A percentile compares a stretch with the other conserved stretches of the same genome.
These are phyloP conservation scores for Diaporthe ampelina DNA, from an alignment of 2,329 filamentous ascomycete genomes.

Conservation along the genomic window DNA sequence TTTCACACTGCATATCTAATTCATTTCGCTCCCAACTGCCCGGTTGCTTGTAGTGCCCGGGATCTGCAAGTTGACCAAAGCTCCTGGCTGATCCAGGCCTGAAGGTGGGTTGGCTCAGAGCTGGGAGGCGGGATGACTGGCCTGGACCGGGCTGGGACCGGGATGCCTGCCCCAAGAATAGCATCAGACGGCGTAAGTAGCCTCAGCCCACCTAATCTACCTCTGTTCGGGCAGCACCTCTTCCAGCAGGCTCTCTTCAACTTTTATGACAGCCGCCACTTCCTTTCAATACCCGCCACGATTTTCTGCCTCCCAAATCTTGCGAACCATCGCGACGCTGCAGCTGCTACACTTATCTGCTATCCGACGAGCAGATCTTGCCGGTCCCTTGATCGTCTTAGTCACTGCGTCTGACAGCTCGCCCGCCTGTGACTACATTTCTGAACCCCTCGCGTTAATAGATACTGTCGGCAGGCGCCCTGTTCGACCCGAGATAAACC, in stretches of 20 bases:
- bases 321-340: background rate
- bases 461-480: conserved; percentile 55
- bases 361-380: conserved; percentile 3
- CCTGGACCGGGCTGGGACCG: conserved; percentile 8
- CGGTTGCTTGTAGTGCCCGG: background rate
- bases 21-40: background rate
- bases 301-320: background rate
- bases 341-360: background rate
- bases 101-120: background rate
- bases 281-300: background rate
- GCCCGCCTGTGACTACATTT: conserved; percentile 44
- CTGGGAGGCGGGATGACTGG: background rate
- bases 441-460: conserved; percentile 47
- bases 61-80: conserved; percentile 22
- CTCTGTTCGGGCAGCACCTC: conserved; percentile 7
- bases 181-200: conserved; percentile 24
- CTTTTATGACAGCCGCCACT: background rate
- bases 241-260: conserved; percentile 15
- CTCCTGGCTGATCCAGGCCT: conserved; percentile 15
- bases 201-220: conserved; percentile 32
- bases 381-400: background rate
- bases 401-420: conserved; percentile 46
- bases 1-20: background rate
- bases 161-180: conserved; percentile 42
- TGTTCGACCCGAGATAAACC: conserved; percentile 57